A percentile compares a stretch with the other conserved stretches of the same genome.
These are phyloP conservation scores for Plasmodium gallinaceum DNA, from an alignment of 169 alveolate species.

Conservation along the genomic window DNA sequence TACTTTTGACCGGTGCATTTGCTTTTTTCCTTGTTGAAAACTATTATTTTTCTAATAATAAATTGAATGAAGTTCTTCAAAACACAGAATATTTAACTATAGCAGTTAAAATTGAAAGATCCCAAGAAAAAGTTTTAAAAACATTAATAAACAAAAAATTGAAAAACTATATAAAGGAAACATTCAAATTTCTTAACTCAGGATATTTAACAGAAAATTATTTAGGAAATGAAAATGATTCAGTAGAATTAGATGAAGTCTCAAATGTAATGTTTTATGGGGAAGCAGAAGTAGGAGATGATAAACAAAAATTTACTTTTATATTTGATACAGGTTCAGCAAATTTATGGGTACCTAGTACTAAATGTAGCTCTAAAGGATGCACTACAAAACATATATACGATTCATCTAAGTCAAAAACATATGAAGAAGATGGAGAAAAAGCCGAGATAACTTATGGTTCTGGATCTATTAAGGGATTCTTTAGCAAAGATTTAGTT, in stretches of 20 bases:
- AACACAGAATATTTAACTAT: slow-evolving; percentile 34
- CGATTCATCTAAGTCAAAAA: slow-evolving; percentile 78
- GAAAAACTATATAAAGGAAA: slow-evolving; percentile 30
- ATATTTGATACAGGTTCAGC: slow-evolving; percentile 87
- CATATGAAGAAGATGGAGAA: slow-evolving; percentile 82
- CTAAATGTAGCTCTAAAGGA: slow-evolving; percentile 67
- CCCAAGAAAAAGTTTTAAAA: slow-evolving; percentile 40
- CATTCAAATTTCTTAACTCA: slow-evolving; percentile 20
- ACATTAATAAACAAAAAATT: slow-evolving; percentile 25
- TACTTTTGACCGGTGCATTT: slow-evolving; percentile 33
- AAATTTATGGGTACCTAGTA: slow-evolving; percentile 87
- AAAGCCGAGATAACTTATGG: slow-evolving; percentile 83
- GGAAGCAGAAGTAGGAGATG: slow-evolving; percentile 53
- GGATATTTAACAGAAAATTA: slow-evolving; percentile 26
- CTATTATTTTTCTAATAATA: slow-evolving; percentile 6
- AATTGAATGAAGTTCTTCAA: slow-evolving; percentile 19
- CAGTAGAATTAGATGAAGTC: slow-evolving; percentile 50
- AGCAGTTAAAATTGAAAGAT: slow-evolving; percentile 44
- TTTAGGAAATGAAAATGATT: slow-evolving; percentile 48
- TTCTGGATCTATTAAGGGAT: slow-evolving; percentile 85
- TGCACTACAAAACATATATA: slow-evolving; percentile 82
- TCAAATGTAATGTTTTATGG: slow-evolving; percentile 54
- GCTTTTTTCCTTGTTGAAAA: slow-evolving; percentile 33
- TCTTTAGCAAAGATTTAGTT: slow-evolving; percentile 80
- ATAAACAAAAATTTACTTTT: slow-evolving; percentile 39